phyloP scores from a whole-genome alignment of 495 filamentous ascomycete species.

The Thermothielavioides terrestris region DNA sequence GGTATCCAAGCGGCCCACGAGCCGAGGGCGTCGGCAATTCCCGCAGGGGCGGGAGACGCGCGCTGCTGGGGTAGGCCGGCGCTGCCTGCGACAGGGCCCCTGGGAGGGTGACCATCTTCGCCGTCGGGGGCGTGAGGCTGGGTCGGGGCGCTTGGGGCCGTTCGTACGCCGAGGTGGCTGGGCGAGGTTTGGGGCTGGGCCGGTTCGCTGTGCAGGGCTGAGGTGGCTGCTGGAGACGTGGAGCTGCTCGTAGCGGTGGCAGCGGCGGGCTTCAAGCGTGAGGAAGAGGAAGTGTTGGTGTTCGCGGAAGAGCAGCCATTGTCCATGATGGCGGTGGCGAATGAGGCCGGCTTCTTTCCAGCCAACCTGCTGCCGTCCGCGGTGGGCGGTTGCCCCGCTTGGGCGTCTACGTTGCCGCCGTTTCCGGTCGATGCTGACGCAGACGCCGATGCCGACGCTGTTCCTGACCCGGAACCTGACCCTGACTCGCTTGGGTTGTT shows the following conservation, averaged over 20 bases:
- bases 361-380: slow-evolving; percentile 16
- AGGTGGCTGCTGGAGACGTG: slow-evolving; percentile 16
- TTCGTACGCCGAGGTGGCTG: slow-evolving; percentile 31
- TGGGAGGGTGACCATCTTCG: too few relatives aligned
- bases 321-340: slow-evolving; percentile 42
- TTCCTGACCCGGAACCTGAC: slow-evolving; percentile 17
- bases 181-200: slow-evolving; percentile 40
- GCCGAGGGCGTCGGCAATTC: neutral
- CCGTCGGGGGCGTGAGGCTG: too few relatives aligned
- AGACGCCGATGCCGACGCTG: slow-evolving; percentile 6
- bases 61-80: neutral
- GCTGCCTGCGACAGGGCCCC: neutral
- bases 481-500: slow-evolving; percentile 6
- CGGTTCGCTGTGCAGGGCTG: slow-evolving; percentile 35
- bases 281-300: neutral
- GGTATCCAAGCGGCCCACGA: slow-evolving; percentile 24
- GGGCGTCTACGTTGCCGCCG: neutral
- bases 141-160: slow-evolving; percentile 9
- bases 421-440: slow-evolving; percentile 8
- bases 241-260: neutral
- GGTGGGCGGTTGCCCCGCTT: neutral
- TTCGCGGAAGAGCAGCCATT: neutral
- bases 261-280: neutral
- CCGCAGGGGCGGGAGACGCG: neutral
- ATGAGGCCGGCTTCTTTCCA: slow-evolving; percentile 36